A percentile compares a stretch with the other conserved stretches of the same genome.
These are phyloP conservation scores for Calocybe gangraenosa DNA, from an alignment of 768 basidiomycete genomes.

Conservation along the genomic window DNA sequence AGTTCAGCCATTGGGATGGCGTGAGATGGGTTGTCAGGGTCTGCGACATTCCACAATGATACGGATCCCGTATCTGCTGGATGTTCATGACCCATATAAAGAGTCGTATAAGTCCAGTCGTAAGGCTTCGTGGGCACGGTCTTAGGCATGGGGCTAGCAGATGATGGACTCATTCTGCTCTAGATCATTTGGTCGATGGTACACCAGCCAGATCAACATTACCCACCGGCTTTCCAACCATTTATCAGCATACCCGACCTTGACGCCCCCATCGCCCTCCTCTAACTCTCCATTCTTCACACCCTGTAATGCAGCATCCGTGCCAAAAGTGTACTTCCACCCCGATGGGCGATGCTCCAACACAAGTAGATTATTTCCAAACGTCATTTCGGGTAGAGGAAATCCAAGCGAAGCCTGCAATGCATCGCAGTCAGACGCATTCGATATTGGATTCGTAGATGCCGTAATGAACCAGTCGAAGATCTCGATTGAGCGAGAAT, in stretches of 20 bases:
- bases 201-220: too few relatives aligned
- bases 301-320: conserved; percentile 58
- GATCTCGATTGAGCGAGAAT: conserved; percentile 65
- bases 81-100: conserved; percentile 62
- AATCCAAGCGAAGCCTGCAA: conserved; percentile 64
- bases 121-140: conserved; percentile 81
- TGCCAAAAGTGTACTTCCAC: conserved; percentile 64
- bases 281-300: conserved; percentile 77
- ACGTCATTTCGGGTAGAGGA: conserved; percentile 95
- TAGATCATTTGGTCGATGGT: too few relatives aligned
- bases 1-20: conserved; percentile 82
- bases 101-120: conserved; percentile 98
- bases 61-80: conserved; percentile 13
- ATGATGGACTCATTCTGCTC: conserved; percentile 61
- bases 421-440: conserved; percentile 68
- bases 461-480: conserved; percentile 67
- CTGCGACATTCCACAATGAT: conserved; percentile 47
- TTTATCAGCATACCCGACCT: conserved; percentile 91
- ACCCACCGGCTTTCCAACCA: conserved; percentile 87
- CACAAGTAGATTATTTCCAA: conserved; percentile 75
- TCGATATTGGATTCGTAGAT: conserved; percentile 74
- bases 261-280: conserved; percentile 86
- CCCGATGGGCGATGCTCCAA: conserved; percentile 63
- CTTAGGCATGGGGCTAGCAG: conserved; percentile 61
- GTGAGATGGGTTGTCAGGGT: conserved; percentile 53